Base-by-base conservation (phyloP, 352 stramenopile species). In the Globisporangium echinulatum region DNA sequence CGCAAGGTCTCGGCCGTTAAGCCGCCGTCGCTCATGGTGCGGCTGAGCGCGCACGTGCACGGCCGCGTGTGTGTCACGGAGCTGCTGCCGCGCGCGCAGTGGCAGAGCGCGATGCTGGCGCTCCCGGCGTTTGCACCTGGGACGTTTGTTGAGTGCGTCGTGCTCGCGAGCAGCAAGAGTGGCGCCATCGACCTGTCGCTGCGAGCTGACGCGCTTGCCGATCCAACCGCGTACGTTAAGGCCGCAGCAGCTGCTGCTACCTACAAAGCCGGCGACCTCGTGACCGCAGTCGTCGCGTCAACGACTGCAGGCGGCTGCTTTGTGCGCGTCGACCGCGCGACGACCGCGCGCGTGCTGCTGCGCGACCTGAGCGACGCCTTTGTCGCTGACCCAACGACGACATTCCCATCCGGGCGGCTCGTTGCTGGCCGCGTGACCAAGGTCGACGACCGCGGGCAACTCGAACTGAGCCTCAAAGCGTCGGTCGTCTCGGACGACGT, bases 301-400 rank as follows among this genome's bases (percentile, higher is more conserved):
- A 98, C 95, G 11, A 94, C 78, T 4, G 83, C 87, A 17, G 95
- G 83, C 54, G 96, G 96, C 48, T 98, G 95, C 65, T 99, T 98
- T 68, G 67, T 99, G 43, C 90, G 94, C 5, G 63, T 98, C 40
- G 85, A 94, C 63, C 86, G 90, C 51, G 74, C 77, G 38, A 85
- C 90, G 11, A 92, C 90, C 52, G 91, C 87, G 17, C 84, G 95
- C 59, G 90, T 97, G 8, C 87, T 98, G 61, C 74, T 99, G 10
- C 97, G 96, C 61, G 94, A 99, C 72, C 71, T 99, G 9, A 97
- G 85, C 63, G 96, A 98, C 68, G 81, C 95, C 39, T 99, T 97
- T 58, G 74, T 99, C 52, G 95, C 95, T 56, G 78, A 98, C 68
- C 94, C 96, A 8, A 71, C 75, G 56, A 63, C 69, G 4, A 79